Base-by-base conservation (phyloP, 352 stramenopile species). In the Phytophthora podocarpi region DNA sequence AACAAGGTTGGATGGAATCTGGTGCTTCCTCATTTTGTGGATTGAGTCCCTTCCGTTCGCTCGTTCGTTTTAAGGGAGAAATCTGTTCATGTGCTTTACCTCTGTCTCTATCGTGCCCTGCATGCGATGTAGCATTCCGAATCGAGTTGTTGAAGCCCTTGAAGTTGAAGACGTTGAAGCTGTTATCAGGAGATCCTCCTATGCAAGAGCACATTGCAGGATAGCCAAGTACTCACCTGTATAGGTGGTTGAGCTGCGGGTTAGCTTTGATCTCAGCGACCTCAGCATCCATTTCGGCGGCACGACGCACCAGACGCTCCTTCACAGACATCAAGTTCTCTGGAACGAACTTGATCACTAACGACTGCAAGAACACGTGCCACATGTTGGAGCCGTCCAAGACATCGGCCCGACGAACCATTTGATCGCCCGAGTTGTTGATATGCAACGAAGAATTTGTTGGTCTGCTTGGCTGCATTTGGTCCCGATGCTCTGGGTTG, bases 321-420 rank as follows among this genome's bases (percentile, higher is more conserved):
- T 90, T 82, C 20, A 91, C 65, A 0, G 73, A 71, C 21, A 85
- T 64, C 70, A 90, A 81, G 35, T 79, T 72, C 13, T 89, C 72
- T 10, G 78, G 75, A 12, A 86, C 77, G 30, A 93, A 93, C 40
- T 90, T 86, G 54, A 90, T 59, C 12, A 80, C 74, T 20, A 93
- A 37, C 26, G 72, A 72, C 51, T 89, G 56, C 52, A 91, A 42
- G 52, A 93, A 90, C 10, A 52, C 68, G 32, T 79, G 68, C 85
- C 85, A 93, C 16, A 70, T 69, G 16, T 68, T 71, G 5, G 56
- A 80, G 2, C 47, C 54, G 1, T 64, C 53, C 39, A 89, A 47
- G 13, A 91, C 42, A 43, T 89, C 82, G 0, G 41, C 28, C 5
- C 65, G 60, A 8, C 57, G 65, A 4, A 85, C 70, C 13, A 76